Conservation (phyloP, 176 grass and related monocot genomes). For the Elaeis guineensis region DNA sequence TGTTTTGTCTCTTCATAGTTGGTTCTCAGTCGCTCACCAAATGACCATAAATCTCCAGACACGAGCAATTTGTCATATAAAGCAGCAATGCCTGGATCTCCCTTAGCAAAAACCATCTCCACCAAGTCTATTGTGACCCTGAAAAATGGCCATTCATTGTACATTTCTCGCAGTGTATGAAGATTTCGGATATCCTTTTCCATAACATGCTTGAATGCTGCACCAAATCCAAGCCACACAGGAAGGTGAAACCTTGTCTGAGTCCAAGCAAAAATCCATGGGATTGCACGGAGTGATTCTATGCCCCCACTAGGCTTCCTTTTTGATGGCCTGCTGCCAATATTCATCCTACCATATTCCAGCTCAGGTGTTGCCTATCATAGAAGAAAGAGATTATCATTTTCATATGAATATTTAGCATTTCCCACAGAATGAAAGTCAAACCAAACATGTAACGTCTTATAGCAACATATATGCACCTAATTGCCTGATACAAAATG, state of each 20-base stretch:
- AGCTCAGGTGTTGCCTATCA: slow-evolving; percentile 85
- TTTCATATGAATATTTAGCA: no score
- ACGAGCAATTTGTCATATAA: slow-evolving; percentile 93
- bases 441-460: no score
- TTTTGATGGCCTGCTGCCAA: slow-evolving; percentile 95
- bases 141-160: slow-evolving; percentile 99
- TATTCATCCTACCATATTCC: slow-evolving; percentile 99
- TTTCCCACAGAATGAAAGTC: no score
- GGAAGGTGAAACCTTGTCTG: slow-evolving; percentile 98
- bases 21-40: slow-evolving; percentile 66
- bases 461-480: no score
- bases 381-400: slow-evolving; percentile 4
- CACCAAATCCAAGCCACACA: slow-evolving; percentile 93
- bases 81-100: slow-evolving; percentile 87
- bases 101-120: slow-evolving; percentile 99
- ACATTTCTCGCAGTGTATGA: slow-evolving; percentile 84
- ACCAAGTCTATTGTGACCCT: slow-evolving; percentile 96
- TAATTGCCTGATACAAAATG: no score
- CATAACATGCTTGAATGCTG: slow-evolving; percentile 68
- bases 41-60: slow-evolving; percentile 52
- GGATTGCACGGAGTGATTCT: slow-evolving; percentile 90
- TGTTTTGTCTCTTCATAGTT: slow-evolving; percentile 90
- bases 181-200: slow-evolving; percentile 70
- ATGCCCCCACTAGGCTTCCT: slow-evolving; percentile 96
- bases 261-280: slow-evolving; percentile 99